Evolutionary conservation across 129 eudicot genomes (phyloP).

Genomic region (Silybum marianum): DNA sequence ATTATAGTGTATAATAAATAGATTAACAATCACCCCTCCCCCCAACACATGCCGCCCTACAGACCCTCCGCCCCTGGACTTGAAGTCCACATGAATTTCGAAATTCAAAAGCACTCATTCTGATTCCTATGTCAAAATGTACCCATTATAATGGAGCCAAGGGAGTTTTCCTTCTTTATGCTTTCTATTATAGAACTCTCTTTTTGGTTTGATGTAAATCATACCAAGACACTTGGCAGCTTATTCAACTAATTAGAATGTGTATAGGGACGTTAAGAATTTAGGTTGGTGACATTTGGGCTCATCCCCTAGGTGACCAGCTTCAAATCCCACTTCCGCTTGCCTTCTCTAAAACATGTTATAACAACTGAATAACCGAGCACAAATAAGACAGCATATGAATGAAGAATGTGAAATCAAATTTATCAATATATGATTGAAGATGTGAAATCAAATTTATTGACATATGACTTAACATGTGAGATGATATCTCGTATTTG

Average conservation of each 20-base stretch:
- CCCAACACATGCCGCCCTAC: too few relatives aligned
- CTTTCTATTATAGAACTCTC: background rate
- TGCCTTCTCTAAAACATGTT: constrained; percentile 10
- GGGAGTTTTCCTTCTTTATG: background rate
- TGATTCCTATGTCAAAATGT: background rate
- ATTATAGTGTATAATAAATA: too few relatives aligned
- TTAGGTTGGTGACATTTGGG: constrained; percentile 6
- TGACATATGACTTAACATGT: background rate
- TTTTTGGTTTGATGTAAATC: background rate
- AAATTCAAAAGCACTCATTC: background rate
- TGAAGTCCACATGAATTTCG: background rate
- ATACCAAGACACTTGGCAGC: background rate
- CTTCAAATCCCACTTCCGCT: background rate
- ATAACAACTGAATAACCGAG: too few relatives aligned
- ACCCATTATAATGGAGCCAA: constrained; percentile 2
- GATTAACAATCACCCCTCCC: too few relatives aligned
- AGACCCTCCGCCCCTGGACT: background rate
- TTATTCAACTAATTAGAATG: constrained; percentile 7
- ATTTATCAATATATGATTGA: constrained; percentile 5
- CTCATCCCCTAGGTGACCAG: background rate
- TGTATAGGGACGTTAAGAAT: background rate
- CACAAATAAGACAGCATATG: constrained; percentile 4
- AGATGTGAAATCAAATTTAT: background rate
- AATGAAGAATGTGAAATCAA: background rate
- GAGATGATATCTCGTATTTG: background rate